Base-by-base conservation (phyloP, 2,329 filamentous ascomycete genomes). In the Grosmannia huntii region DNA sequence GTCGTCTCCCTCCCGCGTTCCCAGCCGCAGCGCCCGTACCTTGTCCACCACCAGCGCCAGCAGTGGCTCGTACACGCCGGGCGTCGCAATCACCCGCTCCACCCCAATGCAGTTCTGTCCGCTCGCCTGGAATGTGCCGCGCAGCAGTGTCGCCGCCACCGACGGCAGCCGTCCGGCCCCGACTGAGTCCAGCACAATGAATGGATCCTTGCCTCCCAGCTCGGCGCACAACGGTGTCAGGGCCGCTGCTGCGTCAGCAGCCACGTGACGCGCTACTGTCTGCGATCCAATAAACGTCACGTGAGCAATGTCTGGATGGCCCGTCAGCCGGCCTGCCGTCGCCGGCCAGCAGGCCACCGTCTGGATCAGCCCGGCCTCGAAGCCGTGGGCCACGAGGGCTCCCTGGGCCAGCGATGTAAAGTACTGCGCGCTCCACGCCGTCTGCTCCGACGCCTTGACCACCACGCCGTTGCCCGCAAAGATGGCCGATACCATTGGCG, bases 91-190 rank as follows among this genome's bases (percentile, higher is more conserved):
- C 67, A 97, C 85, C 58, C 94, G 87, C 74, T 99, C 94, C 64
- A 96, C 92, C 58, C 94, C 94, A 68, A 99, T 92, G 72, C 94
- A 99, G 74, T 99, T 99, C 71, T 99, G 94, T 1, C 94, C 94
- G 19, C 90, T 86, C 56, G 90, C 90, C 72, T 99, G 94, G 73
- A 97, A 99, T 11, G 89, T 90, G 56, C 92, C 94, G 57, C 94
- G 84, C 74, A 99, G 85, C 62, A 97, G 81, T 62, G 95, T 87
- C 62, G 90, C 88, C 46, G 82, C 81, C 55, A 97, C 85, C 49
- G 87, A 83, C 5, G 81, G 73, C 60, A 97, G 77, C 65, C 90
- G 80, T 59, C 69, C 66, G 53, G 71, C 71, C 31, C 57, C 61
- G 3, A 86, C 79, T 49, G 94, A 90, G 70, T 96, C 90, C 48